These are phyloP conservation scores for Mallotus repandus DNA, from an alignment of 441 rosid species.

Conservation along the genomic window DNA sequence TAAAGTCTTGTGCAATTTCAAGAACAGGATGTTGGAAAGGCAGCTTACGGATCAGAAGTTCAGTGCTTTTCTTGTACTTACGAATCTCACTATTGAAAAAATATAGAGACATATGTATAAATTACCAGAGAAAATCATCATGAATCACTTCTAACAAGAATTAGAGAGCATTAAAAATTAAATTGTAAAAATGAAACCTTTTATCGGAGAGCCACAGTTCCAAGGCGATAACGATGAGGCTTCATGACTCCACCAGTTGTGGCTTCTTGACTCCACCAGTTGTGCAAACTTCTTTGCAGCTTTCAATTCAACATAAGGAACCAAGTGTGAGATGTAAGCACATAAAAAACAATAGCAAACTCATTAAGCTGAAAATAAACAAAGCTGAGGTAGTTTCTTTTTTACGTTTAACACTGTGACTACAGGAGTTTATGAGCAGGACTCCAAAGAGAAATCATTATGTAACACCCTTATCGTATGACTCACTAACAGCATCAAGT, in stretches of 20 bases:
- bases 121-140: not conserved
- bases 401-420: not conserved
- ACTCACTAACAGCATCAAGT: not conserved
- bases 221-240: conserved; percentile 56
- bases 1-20: conserved; percentile 64
- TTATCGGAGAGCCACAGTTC: conserved; percentile 55
- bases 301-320: conserved; percentile 19
- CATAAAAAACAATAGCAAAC: not conserved
- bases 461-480: not conserved
- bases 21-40: conserved; percentile 61
- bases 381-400: not conserved
- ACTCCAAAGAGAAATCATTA: not conserved
- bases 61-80: conserved; percentile 58
- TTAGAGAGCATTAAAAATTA: too few relatives aligned
- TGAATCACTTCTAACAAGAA: not conserved
- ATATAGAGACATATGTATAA: not conserved
- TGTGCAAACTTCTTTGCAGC: conserved; percentile 65
- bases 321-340: not conserved
- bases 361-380: not conserved
- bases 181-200: not conserved
- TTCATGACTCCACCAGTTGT: conserved; percentile 69
- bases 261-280: too few relatives aligned
- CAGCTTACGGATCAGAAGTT: conserved; percentile 53
- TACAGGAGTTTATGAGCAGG: not conserved
- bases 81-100: conserved; percentile 38